Conservation (phyloP, 805 yeast genomes). For the Candida montana region DNA sequence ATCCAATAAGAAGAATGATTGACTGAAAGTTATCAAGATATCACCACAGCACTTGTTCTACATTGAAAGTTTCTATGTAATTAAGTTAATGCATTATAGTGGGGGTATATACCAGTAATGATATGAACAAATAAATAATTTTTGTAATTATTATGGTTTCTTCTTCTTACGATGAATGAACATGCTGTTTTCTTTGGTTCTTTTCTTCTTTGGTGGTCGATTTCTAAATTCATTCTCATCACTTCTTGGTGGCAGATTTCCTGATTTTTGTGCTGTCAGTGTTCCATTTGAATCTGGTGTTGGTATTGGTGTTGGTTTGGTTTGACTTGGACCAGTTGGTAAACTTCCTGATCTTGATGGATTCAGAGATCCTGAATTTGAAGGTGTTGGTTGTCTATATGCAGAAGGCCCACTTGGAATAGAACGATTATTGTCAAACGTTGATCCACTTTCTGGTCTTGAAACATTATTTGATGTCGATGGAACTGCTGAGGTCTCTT, state of each 20-base stretch:
- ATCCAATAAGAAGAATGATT: constrained; percentile 6
- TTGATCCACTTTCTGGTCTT: no score
- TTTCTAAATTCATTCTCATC: neutral
- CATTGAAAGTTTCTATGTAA: no score
- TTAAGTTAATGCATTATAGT: no score
- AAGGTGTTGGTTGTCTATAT: neutral
- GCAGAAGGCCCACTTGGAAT: neutral
- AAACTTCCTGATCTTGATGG: constrained; percentile 2
- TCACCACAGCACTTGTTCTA: no score
- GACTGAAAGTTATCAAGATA: neutral
- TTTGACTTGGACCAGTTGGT: neutral
- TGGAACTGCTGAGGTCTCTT: no score
- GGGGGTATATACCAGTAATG: neutral
- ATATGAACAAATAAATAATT: neutral
- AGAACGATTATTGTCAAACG: no score
- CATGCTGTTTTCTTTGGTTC: constrained; percentile 8
- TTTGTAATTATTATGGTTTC: no score
- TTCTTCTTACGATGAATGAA: constrained; percentile 11
- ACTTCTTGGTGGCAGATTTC: constrained; percentile 14
- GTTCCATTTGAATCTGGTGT: neutral
- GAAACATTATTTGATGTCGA: no score
- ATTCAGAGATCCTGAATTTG: neutral
- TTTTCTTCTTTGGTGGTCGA: constrained; percentile 3
- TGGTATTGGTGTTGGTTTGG: neutral
- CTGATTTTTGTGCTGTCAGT: constrained; percentile 14